Percentiles rank a stretch among this genome's conserved stretches.
Conservation (phyloP, 2,329 filamentous ascomycete genomes). For the Epichloe sibirici region DNA sequence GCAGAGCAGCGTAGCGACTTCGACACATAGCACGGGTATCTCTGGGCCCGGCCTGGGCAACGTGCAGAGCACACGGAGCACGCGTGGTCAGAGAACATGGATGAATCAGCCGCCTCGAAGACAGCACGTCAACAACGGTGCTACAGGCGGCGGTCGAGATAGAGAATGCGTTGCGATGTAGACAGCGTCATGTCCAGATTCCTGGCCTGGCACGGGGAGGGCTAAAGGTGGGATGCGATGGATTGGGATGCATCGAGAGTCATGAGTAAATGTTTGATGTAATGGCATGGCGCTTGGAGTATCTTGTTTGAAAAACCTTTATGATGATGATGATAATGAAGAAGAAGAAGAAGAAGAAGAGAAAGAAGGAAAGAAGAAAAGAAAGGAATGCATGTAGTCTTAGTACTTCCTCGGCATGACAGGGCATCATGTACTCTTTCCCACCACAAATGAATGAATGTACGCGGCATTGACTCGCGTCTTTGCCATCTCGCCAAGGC, state of each 20-base stretch:
- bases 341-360: not conserved
- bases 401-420: no score
- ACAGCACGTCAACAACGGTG: conserved; percentile 5
- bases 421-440: no score
- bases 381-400: no score
- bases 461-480: no score
- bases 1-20: conserved; percentile 19
- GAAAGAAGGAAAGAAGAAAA: not conserved
- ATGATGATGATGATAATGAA: not conserved
- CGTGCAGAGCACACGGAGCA: not conserved
- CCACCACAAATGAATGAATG: no score
- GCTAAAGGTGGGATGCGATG: not conserved
- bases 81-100: not conserved
- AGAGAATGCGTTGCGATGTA: conserved; percentile 38
- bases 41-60: not conserved
- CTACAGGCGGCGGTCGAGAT: conserved; percentile 11
- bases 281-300: conserved; percentile 4
- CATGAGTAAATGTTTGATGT: not conserved
- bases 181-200: conserved; percentile 3
- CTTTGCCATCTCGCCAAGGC: no score
- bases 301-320: not conserved
- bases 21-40: conserved; percentile 3
- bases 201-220: not conserved
- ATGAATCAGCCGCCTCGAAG: conserved; percentile 8
- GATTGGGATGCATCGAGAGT: not conserved